phyloP scores from a whole-genome alignment of 257 asterid genomes.

The Penstemon barbatus region DNA sequence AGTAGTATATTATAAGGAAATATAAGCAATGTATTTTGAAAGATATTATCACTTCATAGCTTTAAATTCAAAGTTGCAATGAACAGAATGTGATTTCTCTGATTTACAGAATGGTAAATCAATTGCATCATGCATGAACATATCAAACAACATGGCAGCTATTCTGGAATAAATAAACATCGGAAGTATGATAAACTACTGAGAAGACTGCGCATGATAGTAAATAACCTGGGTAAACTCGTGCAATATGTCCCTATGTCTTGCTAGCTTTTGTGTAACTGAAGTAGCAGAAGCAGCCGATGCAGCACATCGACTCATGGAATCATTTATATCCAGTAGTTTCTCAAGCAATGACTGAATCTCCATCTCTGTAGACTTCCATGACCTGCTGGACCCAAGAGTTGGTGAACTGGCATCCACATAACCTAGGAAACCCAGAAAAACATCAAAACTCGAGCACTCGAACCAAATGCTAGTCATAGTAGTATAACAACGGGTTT shows the following conservation, averaged over 20 bases:
- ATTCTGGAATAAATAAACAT: not conserved
- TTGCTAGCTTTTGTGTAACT: slow-evolving; percentile 88
- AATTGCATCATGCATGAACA: no score
- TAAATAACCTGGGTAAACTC: slow-evolving; percentile 83
- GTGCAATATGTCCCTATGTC: slow-evolving; percentile 93
- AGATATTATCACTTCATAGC: no score
- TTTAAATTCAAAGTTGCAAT: no score
- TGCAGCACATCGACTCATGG: slow-evolving; percentile 98
- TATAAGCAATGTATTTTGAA: no score
- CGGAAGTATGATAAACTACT: slow-evolving; percentile 13
- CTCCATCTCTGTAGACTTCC: slow-evolving; percentile 98
- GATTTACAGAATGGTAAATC: no score
- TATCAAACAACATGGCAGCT: no score
- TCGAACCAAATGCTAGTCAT: not conserved
- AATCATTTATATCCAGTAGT: slow-evolving; percentile 83
- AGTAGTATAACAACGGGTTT: no score
- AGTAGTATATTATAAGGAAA: no score
- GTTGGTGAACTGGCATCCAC: slow-evolving; percentile 86
- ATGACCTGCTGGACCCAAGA: slow-evolving; percentile 81
- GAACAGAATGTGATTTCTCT: no score
- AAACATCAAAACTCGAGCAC: slow-evolving; percentile 33
- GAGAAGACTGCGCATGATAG: slow-evolving; percentile 6
- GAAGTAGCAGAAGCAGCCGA: slow-evolving; percentile 87
- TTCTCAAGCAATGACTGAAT: slow-evolving; percentile 92
- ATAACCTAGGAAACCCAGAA: slow-evolving; percentile 50